Percentiles rank a stretch among this genome's conserved stretches.
phyloP scores from a whole-genome alignment of 148 eudicot genomes.

The Chenopodium formosanum region DNA sequence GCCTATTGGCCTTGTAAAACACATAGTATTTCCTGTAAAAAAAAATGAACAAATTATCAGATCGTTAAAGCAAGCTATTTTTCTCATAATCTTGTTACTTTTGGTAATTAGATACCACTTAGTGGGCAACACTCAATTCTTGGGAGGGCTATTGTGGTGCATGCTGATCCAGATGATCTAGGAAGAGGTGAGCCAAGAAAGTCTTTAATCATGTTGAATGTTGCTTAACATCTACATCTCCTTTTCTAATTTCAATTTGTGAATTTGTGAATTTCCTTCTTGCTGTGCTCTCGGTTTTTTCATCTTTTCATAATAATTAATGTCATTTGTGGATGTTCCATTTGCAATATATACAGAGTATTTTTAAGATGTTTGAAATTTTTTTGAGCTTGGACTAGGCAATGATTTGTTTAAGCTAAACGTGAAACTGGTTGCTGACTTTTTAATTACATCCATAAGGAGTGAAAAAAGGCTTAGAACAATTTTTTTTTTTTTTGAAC shows the following conservation, averaged over 20 bases:
- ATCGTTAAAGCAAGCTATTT: neutral
- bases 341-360: neutral
- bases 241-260: neutral
- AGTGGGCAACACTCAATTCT: constrained; percentile 76
- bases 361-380: neutral
- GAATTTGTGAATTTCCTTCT: neutral
- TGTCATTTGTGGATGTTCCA: neutral
- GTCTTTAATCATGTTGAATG: neutral
- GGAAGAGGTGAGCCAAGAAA: constrained; percentile 59
- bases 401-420: neutral
- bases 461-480: no score
- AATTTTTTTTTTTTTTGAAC: no score
- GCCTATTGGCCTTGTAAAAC: neutral
- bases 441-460: neutral
- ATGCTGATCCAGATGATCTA: constrained; percentile 92
- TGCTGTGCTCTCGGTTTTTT: neutral
- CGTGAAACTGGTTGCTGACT: neutral
- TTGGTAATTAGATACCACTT: constrained; percentile 53
- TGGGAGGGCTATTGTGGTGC: constrained; percentile 94
- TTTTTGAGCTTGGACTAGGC: neutral
- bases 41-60: no score
- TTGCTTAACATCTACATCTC: neutral
- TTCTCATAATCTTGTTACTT: neutral
- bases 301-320: neutral
- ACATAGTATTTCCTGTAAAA: no score